Percentiles rank a stretch among this genome's conserved stretches.
These are phyloP conservation scores for Termitomyces sp. DNA, from an alignment of 768 basidiomycete species.

Conservation along the genomic window DNA sequence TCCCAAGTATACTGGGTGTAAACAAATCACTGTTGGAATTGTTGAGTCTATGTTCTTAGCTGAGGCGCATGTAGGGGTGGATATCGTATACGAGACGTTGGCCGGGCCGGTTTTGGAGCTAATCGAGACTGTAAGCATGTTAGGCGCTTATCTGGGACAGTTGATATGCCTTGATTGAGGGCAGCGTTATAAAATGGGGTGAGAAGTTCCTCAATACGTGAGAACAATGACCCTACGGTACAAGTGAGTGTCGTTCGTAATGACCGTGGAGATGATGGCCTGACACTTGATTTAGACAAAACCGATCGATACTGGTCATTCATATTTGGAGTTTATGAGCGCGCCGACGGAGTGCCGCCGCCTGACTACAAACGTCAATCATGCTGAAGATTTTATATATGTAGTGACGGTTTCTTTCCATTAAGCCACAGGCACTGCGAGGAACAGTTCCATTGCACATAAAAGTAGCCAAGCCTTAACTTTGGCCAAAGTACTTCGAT, in stretches of 20 bases:
- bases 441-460: not conserved
- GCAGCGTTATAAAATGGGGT: not conserved
- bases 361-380: not conserved
- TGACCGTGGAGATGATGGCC: not conserved
- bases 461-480: not conserved
- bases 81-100: conserved; percentile 28
- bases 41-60: conserved; percentile 22
- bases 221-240: not conserved
- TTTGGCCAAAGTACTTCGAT: not conserved
- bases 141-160: not conserved
- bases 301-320: not conserved
- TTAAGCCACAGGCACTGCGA: not conserved
- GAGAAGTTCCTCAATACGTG: not conserved
- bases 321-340: not conserved
- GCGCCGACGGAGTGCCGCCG: not conserved
- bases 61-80: conserved; percentile 25
- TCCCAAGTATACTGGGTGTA: conserved; percentile 30
- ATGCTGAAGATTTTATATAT: not conserved
- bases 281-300: not conserved
- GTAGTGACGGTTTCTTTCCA: not conserved
- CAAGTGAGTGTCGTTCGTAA: not conserved
- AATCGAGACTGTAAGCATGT: conserved; percentile 26
- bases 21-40: conserved; percentile 28
- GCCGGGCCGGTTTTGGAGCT: conserved; percentile 22
- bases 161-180: not conserved